Evolutionary conservation across 345 rosid species (phyloP).

Genomic region (Ricinus communis): DNA sequence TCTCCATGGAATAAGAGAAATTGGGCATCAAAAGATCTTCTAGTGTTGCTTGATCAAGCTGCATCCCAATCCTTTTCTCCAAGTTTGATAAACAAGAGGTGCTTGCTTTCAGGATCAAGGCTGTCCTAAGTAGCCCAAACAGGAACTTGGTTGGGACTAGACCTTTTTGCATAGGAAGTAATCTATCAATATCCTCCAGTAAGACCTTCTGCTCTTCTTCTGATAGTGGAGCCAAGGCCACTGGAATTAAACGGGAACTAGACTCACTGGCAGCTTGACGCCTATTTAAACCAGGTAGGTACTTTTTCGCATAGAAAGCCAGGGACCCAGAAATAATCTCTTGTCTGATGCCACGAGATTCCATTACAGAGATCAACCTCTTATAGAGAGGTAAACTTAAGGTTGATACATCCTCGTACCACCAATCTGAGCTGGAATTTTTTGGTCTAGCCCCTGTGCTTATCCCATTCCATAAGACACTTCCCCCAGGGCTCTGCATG

Average conservation of each 20-base stretch:
- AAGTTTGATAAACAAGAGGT: slow-evolving; percentile 59
- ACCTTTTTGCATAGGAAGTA: slow-evolving; percentile 80
- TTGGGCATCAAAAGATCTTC: slow-evolving; percentile 96
- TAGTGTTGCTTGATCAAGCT: slow-evolving; percentile 88
- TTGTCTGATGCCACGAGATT: slow-evolving; percentile 66
- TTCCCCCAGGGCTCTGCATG: slow-evolving; percentile 96
- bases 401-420: slow-evolving; percentile 88
- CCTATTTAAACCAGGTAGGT: slow-evolving; percentile 80
- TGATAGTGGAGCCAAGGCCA: slow-evolving; percentile 51
- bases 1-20: slow-evolving; percentile 83
- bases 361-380: slow-evolving; percentile 72
- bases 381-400: slow-evolving; percentile 73
- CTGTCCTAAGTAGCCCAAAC: slow-evolving; percentile 79
- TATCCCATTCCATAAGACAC: slow-evolving; percentile 95
- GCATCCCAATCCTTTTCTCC: slow-evolving; percentile 91
- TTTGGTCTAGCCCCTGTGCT: slow-evolving; percentile 89
- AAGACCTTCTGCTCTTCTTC: slow-evolving; percentile 85
- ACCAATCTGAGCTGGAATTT: slow-evolving; percentile 81
- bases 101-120: slow-evolving; percentile 70
- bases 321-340: slow-evolving; percentile 80
- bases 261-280: slow-evolving; percentile 65
- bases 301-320: slow-evolving; percentile 66
- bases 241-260: slow-evolving; percentile 58
- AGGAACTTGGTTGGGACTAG: slow-evolving; percentile 75
- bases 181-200: slow-evolving; percentile 67